phyloP scores from a whole-genome alignment of 169 alveolate species.

The Blepharisma undulans region DNA sequence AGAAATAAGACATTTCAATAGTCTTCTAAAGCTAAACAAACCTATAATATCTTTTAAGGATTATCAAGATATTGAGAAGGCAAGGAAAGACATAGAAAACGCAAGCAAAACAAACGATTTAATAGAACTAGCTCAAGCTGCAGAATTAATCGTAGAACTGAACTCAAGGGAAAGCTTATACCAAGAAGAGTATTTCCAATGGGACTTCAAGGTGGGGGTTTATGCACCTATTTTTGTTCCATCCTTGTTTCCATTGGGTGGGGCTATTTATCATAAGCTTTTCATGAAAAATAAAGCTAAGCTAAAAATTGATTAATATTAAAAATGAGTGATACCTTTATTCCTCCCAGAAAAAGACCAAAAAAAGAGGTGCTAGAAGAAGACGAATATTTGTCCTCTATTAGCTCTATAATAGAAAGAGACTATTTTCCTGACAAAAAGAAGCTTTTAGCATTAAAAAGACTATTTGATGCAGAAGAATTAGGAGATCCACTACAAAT shows the following conservation, averaged over 20 bases:
- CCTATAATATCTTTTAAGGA: neutral
- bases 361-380: neutral
- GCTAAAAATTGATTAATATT: neutral
- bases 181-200: constrained; percentile 21
- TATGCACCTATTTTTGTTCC: constrained; percentile 36
- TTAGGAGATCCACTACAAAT: neutral
- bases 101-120: neutral
- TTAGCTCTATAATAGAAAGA: neutral
- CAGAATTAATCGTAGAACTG: neutral
- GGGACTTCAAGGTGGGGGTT: constrained; percentile 40
- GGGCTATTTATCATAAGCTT: constrained; percentile 13
- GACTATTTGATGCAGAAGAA: neutral
- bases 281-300: neutral
- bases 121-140: neutral
- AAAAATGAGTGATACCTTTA: neutral
- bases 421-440: constrained; percentile 10
- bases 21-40: neutral
- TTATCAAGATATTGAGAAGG: neutral
- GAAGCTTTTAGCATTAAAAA: neutral
- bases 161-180: neutral
- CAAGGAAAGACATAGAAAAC: neutral
- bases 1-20: neutral
- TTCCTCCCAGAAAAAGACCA: neutral
- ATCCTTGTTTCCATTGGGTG: neutral
- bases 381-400: neutral